Conservation (phyloP, 805 yeast genomes). For the Pichia phayaonensis region DNA sequence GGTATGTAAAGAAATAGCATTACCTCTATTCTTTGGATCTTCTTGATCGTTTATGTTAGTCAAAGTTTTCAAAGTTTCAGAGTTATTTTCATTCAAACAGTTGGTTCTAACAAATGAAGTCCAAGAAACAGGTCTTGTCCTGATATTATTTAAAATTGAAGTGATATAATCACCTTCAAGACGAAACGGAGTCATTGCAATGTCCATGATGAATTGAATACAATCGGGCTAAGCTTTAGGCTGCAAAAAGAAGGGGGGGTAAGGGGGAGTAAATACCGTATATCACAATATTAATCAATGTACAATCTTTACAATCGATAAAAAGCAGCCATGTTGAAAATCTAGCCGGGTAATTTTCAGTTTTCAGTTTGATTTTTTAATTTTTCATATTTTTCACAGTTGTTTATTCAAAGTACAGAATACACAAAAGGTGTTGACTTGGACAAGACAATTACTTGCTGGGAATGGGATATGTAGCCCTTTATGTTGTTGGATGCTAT, state of each 20-base stretch:
- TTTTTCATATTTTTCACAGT: background rate
- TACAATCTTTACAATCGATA: background rate
- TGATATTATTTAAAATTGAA: slow-evolving; percentile 58
- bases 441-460: slow-evolving; percentile 1
- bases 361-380: too few species aligned
- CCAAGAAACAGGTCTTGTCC: slow-evolving; percentile 86
- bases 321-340: background rate
- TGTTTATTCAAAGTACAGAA: background rate
- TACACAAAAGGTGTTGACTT: background rate
- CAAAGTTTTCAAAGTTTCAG: slow-evolving; percentile 21
- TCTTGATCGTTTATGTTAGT: slow-evolving; percentile 6
- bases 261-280: background rate
- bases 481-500: slow-evolving; percentile 1
- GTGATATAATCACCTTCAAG: slow-evolving; percentile 61
- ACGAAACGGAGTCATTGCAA: slow-evolving; percentile 2
- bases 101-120: slow-evolving; percentile 77
- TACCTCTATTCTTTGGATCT: slow-evolving; percentile 1
- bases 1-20: background rate
- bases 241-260: too few species aligned
- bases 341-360: slow-evolving; percentile 1
- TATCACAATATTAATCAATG: background rate
- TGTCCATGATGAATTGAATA: background rate
- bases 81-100: slow-evolving; percentile 62
- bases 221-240: background rate
- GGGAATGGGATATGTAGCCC: slow-evolving; percentile 6